Evolutionary conservation across 2,329 filamentous ascomycete species (phyloP), one percentile per base, ranked within the genome.

Genomic region (Basipetospora chlamydospora): DNA sequence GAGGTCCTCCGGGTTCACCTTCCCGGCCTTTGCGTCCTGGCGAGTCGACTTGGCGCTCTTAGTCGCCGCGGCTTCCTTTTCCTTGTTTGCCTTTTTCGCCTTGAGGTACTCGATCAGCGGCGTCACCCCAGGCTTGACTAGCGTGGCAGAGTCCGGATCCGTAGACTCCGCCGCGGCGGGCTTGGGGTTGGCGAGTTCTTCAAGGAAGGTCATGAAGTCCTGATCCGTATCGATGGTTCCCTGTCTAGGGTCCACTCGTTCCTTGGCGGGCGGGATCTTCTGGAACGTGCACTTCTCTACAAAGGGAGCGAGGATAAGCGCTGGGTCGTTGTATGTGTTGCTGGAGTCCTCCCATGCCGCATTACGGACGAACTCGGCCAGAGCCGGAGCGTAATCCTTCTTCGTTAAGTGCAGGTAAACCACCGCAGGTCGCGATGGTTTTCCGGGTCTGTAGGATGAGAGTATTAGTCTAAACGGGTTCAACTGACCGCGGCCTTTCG

Each of bases 221-320:
- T 84, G 77, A 50, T 98, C 90, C 53, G 94, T 86, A 49, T 98
- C 90, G 46, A 98, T 96, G 3, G 86, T 94, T 37, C 88, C 90
- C 54, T 94, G 84, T 11, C 87, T 77, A 37, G 77, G 75, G 61
- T 98, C 90, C 37, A 75, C 73, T 23, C 85, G 77, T 34, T 73
- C 73, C 53, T 83, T 84, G 25, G 67, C 72, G 41, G 73, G 73
- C 2, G 88, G 85, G 2, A 85, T 72, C 49, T 87, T 87, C 45
- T 84, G 83, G 59, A 87, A 93, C 1, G 80, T 73, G 13, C 87
- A 76, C 49, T 83, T 83, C 49, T 94, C 87, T 33, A 95, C 64
- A 5, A 71, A 70, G 0, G 90, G 87, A 2, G 81, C 82, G 0
- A 82, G 81, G 38, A 90, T 63, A 2, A 95, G 70, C 18, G 77